phyloP scores from a whole-genome alignment of 2,329 filamentous ascomycete species.

The Penicillium rolfsii region DNA sequence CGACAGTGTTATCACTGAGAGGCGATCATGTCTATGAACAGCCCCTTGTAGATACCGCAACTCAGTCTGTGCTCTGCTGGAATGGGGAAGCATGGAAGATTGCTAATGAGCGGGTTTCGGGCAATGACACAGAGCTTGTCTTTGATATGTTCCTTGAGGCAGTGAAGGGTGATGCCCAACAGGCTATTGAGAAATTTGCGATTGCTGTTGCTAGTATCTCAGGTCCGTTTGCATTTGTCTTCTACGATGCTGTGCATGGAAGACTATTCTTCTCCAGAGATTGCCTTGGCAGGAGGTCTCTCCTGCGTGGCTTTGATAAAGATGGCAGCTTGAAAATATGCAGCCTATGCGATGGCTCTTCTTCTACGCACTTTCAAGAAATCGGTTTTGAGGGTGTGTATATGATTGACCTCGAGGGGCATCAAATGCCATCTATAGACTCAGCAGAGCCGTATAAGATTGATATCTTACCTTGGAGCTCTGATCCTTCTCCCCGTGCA shows the following conservation, averaged over 20 bases:
- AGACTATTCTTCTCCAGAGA: conserved; percentile 83
- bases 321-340: conserved; percentile 63
- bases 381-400: conserved; percentile 85
- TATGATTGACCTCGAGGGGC: conserved; percentile 59
- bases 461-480: conserved; percentile 36
- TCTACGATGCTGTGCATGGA: conserved; percentile 66
- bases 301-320: conserved; percentile 62
- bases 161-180: conserved; percentile 25
- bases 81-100: conserved; percentile 95
- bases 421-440: conserved; percentile 12
- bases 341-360: conserved; percentile 66
- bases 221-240: conserved; percentile 90
- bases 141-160: conserved; percentile 62
- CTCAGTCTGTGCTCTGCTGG: conserved; percentile 81
- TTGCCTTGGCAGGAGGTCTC: conserved; percentile 80
- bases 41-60: conserved; percentile 64
- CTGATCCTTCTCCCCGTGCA: conserved; percentile 17
- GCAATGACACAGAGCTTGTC: conserved; percentile 78
- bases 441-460: conserved; percentile 26
- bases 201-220: conserved; percentile 64
- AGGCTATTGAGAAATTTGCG: conserved; percentile 34
- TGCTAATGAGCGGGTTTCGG: conserved; percentile 57
- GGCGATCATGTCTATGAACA: conserved; percentile 72
- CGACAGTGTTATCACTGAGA: conserved; percentile 88
- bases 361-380: conserved; percentile 67